A percentile compares a stretch with the other conserved stretches of the same genome.
These are phyloP conservation scores for Catharanthus roseus DNA, from an alignment of 257 asterid species.

Conservation along the genomic window DNA sequence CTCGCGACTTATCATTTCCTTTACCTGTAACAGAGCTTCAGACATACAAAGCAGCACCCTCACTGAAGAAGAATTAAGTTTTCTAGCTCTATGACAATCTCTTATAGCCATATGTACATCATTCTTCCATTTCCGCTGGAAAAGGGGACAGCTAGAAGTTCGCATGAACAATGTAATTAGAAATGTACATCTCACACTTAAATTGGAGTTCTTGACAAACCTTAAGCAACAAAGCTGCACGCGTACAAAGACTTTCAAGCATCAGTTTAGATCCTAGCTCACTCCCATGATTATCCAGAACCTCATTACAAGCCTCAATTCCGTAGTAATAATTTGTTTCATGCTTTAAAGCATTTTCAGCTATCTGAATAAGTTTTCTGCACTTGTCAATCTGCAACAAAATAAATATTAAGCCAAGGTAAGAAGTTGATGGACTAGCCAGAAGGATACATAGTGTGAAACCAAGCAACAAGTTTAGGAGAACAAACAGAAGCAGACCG, in stretches of 20 bases:
- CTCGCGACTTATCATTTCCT: not conserved
- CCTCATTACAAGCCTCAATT: slow-evolving; percentile 91
- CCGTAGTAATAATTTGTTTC: slow-evolving; percentile 58
- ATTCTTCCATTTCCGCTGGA: slow-evolving; percentile 83
- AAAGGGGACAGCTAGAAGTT: slow-evolving; percentile 6
- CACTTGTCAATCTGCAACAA: slow-evolving; percentile 61
- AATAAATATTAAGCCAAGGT: slow-evolving; percentile 14
- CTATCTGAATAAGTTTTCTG: slow-evolving; percentile 70
- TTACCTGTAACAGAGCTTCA: slow-evolving; percentile 76
- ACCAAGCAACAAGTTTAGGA: slow-evolving; percentile 11
- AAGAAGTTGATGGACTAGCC: not conserved
- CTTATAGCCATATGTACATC: slow-evolving; percentile 83
- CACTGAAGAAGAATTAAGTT: slow-evolving; percentile 57
- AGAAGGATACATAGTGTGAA: slow-evolving; percentile 10
- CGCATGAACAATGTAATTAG: not conserved
- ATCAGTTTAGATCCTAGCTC: slow-evolving; percentile 57
- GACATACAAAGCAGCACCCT: slow-evolving; percentile 75
- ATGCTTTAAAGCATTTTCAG: slow-evolving; percentile 59
- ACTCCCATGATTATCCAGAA: slow-evolving; percentile 64
- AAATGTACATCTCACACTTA: slow-evolving; percentile 1
- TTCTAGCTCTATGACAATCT: slow-evolving; percentile 80
- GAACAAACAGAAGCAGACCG: slow-evolving; percentile 36
- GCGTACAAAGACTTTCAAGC: slow-evolving; percentile 78
- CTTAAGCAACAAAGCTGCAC: slow-evolving; percentile 90
- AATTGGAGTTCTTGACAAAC: slow-evolving; percentile 28